Evolutionary conservation across 371 early-diverging fungal species (phyloP), one percentile per base, ranked within the genome.

Genomic region (Lichtheimia ornata): DNA sequence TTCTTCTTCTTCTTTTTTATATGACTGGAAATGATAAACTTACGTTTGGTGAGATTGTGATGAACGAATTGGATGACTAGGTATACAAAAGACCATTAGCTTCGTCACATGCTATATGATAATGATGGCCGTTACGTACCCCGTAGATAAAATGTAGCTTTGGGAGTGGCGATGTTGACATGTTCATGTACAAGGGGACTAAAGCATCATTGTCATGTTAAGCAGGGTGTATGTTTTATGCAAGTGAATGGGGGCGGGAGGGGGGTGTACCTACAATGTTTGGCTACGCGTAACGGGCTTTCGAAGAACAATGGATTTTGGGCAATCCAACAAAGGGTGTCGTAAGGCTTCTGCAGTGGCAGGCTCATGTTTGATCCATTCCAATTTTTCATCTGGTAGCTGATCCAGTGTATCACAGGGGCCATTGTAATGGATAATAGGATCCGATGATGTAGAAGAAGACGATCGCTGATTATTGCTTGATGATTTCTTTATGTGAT

Each of bases 341-440:
- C 59, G 50, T 18, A 72, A 28, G 15, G 61, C 67, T 28, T 64
- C 58, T 41, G 56, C 51, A n/a, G 42, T 43, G 24, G 51, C 57
- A 3, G 74, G 60, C 41, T 69, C 69, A 7, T 64, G 59, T 12
- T 58, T 60, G 4, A 79, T 67, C 80, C 80, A 79, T 7, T 64
- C 56, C 35, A 71, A 43, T 41, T 74, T 74, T 43, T 79, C 77
- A 40, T 67, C 64, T 1, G 77, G 65, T 13, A 79, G 49, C 45
- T 76, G 73, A 53, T 79, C 80, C 17, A 79, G 50, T 30, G 75
- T 76, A 22, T 76, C 73, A 14, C 42, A 63, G 0, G 71, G 69
- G 0, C 80, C 80, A 57, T 79, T 76, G 49, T 79, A 76, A 47
- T 79, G 71, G 1, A 79, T 58, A 5, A 73, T 58, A 1, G 80